Evolutionary conservation across 306 rosid species (phyloP), one percentile per base, ranked within the genome.

Genomic region (Trifolium dubium): DNA sequence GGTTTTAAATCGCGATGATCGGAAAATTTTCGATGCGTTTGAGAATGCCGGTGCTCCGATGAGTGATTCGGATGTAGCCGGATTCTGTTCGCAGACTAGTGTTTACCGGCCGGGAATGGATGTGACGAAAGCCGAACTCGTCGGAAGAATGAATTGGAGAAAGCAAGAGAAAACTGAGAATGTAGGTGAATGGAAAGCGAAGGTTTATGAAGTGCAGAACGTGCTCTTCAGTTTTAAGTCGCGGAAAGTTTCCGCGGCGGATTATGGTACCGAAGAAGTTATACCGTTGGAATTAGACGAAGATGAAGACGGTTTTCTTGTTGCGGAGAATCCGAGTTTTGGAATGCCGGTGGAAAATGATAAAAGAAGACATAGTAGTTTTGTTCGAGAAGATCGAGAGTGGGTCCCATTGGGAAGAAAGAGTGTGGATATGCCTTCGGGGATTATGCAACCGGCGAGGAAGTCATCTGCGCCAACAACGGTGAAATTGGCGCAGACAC

Each of bases 71-170:
- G 99, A 92, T 37, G 84, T 87, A 12, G 85, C 85, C 2, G 98
- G 93, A 8, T 88, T 94, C 80, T 89, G 96, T 77, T 70, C 96
- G 9, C 96, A 94, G 84, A 89, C 90, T 4, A 90, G 96, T 70
- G 96, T 94, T 0, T 94, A 92, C 64, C 80, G 99, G 1, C 99
- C 96, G 0, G 99, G 99, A 3, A 92, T 94, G 96, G 99, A 94
- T 32, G 99, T 94, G 10, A 94, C 99, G 2, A 88, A 61, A 7
- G 96, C 99, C 0, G 99, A 92, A 64, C 89, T 94, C 6, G 83
- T 92, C 0, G 96, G 96, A 6, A 84, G 99, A 72, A 94, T 90
- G 5, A 92, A 92, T 32, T 94, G 99, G 99, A 84, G 99, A 23
- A 80, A 91, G 10, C 99, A 92, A 64, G 99, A 94, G 79, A 94